A percentile compares a stretch with the other conserved stretches of the same genome.
Evolutionary conservation across 352 stramenopile species (phyloP).

Genomic region (Phytophthora syringae): DNA sequence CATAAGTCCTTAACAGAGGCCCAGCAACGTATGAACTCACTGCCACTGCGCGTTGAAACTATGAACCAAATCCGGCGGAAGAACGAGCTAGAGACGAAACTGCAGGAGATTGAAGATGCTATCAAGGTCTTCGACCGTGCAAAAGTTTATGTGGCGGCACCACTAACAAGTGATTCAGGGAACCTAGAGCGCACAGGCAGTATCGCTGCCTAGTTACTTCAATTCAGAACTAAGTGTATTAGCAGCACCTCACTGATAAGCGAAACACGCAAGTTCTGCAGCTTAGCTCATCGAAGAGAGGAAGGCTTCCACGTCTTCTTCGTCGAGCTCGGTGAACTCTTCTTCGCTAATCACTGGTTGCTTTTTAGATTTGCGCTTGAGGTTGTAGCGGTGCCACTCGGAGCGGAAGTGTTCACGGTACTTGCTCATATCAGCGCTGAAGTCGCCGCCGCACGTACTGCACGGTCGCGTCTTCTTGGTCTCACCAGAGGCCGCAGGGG

Average conservation of each 20-base stretch:
- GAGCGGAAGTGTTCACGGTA: conserved; percentile 96
- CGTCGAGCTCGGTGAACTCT: conserved; percentile 60
- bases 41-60: conserved; percentile 89
- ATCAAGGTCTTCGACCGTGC: conserved; percentile 87
- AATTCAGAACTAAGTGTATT: conserved; percentile 22
- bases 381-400: conserved; percentile 98
- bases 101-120: conserved; percentile 91
- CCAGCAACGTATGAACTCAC: conserved; percentile 67
- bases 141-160: conserved; percentile 86
- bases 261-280: conserved; percentile 19
- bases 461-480: conserved; percentile 70
- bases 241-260: conserved; percentile 13
- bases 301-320: conserved; percentile 65
- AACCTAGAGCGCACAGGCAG: conserved; percentile 29
- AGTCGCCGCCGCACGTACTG: conserved; percentile 94
- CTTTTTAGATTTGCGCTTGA: conserved; percentile 96
- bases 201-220: conserved; percentile 27
- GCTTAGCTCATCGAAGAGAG: conserved; percentile 71
- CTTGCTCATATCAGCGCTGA: conserved; percentile 77
- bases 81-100: conserved; percentile 79
- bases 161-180: conserved; percentile 24
- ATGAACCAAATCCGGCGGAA: conserved; percentile 81
- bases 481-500: conserved; percentile 3
- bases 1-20: conserved; percentile 64
- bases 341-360: conserved; percentile 72